phyloP scores from a whole-genome alignment of 2,329 filamentous ascomycete species.

The Stagonosporopsis vannaccii region DNA sequence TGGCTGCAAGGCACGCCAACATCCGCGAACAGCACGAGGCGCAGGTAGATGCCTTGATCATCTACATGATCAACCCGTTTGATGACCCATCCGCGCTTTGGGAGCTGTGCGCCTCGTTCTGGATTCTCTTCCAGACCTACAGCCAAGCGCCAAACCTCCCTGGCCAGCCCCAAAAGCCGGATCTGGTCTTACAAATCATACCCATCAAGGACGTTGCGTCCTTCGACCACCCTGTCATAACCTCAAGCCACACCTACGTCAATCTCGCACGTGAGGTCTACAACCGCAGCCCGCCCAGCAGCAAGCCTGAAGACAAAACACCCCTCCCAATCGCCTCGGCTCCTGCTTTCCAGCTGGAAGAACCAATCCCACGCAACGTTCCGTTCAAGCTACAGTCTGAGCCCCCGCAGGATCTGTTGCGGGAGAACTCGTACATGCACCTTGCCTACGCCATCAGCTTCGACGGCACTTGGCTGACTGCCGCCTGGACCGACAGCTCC shows the following conservation, averaged over 20 bases:
- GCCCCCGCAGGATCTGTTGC: conserved; percentile 75
- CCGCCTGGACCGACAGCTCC: conserved; percentile 80
- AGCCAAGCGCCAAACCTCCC: conserved; percentile 55
- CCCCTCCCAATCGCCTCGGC: conserved; percentile 65
- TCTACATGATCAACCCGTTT: conserved; percentile 78
- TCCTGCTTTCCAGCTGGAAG: conserved; percentile 76
- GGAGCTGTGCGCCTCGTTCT: conserved; percentile 78
- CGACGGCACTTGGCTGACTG: conserved; percentile 79
- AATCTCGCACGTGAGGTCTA: conserved; percentile 77
- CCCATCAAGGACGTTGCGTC: conserved; percentile 73
- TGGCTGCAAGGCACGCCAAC: conserved; percentile 44
- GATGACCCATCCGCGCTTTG: conserved; percentile 64
- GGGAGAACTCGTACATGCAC: conserved; percentile 82
- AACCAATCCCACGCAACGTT: conserved; percentile 72
- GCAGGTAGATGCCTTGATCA: conserved; percentile 67
- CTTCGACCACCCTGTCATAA: conserved; percentile 67
- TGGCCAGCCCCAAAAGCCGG: conserved; percentile 50
- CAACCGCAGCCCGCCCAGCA: conserved; percentile 69
- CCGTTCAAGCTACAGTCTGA: conserved; percentile 75
- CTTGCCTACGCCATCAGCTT: conserved; percentile 78
- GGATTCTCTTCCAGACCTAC: conserved; percentile 73
- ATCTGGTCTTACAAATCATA: conserved; percentile 80
- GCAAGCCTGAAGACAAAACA: conserved; percentile 41
- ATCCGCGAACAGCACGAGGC: conserved; percentile 49
- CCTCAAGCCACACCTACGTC: conserved; percentile 65